Conservation (phyloP, 306 rosid genomes). For the Cucurbita ficifolia region DNA sequence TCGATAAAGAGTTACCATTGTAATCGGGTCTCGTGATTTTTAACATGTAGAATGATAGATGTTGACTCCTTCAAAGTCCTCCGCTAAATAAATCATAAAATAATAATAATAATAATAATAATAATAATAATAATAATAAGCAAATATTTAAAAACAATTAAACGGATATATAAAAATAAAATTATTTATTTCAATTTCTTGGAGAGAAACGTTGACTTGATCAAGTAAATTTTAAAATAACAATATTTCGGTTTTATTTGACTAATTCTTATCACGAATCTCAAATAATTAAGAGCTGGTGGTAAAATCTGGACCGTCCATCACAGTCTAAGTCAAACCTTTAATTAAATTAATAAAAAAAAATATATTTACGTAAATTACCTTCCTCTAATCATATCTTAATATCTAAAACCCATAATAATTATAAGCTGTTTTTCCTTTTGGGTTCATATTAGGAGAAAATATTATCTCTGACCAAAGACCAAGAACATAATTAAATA, state of each 20-base stretch:
- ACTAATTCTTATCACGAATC: not conserved
- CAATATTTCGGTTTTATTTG: not conserved
- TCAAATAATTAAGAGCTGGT: not conserved
- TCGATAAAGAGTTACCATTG: too few species aligned
- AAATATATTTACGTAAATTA: not conserved
- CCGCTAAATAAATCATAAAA: too few species aligned
- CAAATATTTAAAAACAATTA: too few species aligned
- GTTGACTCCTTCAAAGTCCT: too few species aligned
- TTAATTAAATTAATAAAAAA: not conserved
- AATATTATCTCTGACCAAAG: not conserved
- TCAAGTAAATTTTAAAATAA: not conserved
- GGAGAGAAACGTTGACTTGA: slow-evolving; percentile 4
- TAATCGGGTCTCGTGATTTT: too few species aligned
- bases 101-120: too few species aligned
- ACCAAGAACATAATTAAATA: not conserved
- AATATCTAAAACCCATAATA: not conserved
- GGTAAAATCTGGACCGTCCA: not conserved
- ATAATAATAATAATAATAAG: too few species aligned
- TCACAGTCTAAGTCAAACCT: not conserved
- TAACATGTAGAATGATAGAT: too few species aligned
- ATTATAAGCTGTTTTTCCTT: not conserved
- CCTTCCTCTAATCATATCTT: not conserved
- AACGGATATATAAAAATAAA: not conserved
- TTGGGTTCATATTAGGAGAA: not conserved
- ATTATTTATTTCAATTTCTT: not conserved